These are phyloP conservation scores for Neonectria coccinea DNA, from an alignment of 2,329 filamentous ascomycete species.

Conservation along the genomic window DNA sequence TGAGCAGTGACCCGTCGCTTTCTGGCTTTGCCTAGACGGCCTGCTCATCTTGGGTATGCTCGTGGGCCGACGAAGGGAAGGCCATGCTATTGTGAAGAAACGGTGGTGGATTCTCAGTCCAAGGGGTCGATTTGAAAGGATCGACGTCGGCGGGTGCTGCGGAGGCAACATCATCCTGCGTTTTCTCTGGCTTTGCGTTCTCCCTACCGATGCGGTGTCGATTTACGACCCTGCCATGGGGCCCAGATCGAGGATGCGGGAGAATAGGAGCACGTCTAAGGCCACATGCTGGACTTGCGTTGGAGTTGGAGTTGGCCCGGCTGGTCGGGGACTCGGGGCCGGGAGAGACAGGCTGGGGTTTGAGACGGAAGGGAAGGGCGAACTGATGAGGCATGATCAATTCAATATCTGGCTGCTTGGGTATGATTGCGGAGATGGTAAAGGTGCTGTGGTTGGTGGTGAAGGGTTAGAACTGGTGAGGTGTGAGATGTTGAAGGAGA, in stretches of 20 bases:
- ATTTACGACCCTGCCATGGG: background rate
- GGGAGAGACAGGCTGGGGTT: background rate
- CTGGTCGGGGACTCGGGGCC: slow-evolving; percentile 1
- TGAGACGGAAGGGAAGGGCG: slow-evolving; percentile 32
- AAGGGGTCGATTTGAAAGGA: slow-evolving; percentile 22
- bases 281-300: slow-evolving; percentile 3
- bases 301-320: slow-evolving; percentile 17
- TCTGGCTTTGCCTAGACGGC: slow-evolving; percentile 24
- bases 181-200: slow-evolving; percentile 23
- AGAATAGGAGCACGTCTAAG: slow-evolving; percentile 19
- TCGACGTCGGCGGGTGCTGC: slow-evolving; percentile 15
- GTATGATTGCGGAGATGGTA: slow-evolving; percentile 9
- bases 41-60: slow-evolving; percentile 28
- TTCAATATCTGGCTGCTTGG: slow-evolving; percentile 10
- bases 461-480: background rate
- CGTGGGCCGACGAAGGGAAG: slow-evolving; percentile 11
- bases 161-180: slow-evolving; percentile 16
- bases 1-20: slow-evolving; percentile 10
- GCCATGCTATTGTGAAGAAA: slow-evolving; percentile 26
- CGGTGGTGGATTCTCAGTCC: slow-evolving; percentile 25
- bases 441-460: slow-evolving; percentile 1
- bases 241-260: slow-evolving; percentile 12
- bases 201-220: slow-evolving; percentile 15
- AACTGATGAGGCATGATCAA: slow-evolving; percentile 36
- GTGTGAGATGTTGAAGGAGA: background rate